These are phyloP conservation scores for Ophiostoma ulmi DNA, from an alignment of 2,329 filamentous ascomycete species.

Conservation along the genomic window DNA sequence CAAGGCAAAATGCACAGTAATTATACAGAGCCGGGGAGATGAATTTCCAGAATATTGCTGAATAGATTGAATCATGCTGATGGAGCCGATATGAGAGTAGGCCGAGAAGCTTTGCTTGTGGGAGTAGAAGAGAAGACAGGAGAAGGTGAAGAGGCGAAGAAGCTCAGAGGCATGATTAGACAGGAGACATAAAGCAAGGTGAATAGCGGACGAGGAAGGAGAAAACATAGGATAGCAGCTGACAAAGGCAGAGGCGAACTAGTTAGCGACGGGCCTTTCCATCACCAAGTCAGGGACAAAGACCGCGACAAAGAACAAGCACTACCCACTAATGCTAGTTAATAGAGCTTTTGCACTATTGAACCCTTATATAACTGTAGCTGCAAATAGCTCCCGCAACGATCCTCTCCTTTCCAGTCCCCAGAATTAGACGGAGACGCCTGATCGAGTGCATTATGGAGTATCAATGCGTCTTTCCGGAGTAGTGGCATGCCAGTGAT, in stretches of 20 bases:
- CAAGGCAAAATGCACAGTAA: slow-evolving; percentile 5
- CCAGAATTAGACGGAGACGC: neutral
- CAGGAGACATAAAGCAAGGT: neutral
- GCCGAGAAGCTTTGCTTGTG: neutral
- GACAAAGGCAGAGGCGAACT: neutral
- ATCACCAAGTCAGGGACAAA: slow-evolving; percentile 3
- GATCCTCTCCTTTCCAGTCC: slow-evolving; percentile 1
- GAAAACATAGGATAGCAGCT: neutral
- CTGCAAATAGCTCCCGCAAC: slow-evolving; percentile 9
- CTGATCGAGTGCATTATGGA: slow-evolving; percentile 7
- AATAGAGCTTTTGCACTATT: neutral
- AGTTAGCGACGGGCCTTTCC: slow-evolving; percentile 8
- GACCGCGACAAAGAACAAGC: neutral
- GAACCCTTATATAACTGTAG: neutral
- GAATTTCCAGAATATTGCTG: slow-evolving; percentile 3
- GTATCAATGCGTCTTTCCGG: neutral
- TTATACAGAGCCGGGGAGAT: neutral
- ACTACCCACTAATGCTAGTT: neutral
- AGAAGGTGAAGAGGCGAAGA: neutral
- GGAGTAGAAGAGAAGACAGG: neutral
- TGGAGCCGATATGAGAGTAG: neutral
- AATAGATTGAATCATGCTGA: neutral
- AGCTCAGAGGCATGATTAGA: too few species aligned
- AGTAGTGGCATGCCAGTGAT: slow-evolving; percentile 2
- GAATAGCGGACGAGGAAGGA: neutral